These are phyloP conservation scores for Citrullus amarus DNA, from an alignment of 306 rosid species.

Conservation along the genomic window DNA sequence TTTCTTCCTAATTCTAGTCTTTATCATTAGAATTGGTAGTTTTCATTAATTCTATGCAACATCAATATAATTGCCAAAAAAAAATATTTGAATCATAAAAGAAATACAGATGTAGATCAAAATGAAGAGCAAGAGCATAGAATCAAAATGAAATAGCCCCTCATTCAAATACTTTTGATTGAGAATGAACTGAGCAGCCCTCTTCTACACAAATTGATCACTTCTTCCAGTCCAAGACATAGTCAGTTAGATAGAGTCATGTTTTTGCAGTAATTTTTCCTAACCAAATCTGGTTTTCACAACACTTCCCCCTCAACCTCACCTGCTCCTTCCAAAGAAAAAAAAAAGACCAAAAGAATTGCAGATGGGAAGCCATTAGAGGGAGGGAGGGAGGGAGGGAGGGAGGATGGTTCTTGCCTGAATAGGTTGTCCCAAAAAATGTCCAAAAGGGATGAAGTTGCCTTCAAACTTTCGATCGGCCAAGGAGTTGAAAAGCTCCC, in stretches of 20 bases:
- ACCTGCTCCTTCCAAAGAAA: background rate
- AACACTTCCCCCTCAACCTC: conserved; percentile 10
- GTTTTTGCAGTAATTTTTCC: background rate
- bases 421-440: background rate
- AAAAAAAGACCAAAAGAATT: background rate
- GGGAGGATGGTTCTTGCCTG: background rate
- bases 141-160: background rate
- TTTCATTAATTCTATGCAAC: background rate
- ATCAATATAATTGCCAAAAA: background rate
- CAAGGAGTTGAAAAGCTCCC: conserved; percentile 22
- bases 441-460: background rate
- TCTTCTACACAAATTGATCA: background rate
- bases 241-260: conserved; percentile 2
- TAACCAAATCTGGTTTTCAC: conserved; percentile 2
- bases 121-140: background rate
- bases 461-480: conserved; percentile 2
- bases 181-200: background rate
- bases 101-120: background rate
- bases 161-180: background rate
- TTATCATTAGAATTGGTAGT: background rate
- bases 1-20: background rate
- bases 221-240: background rate
- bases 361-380: conserved; percentile 4
- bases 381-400: background rate
- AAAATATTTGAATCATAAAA: background rate